phyloP scores from a whole-genome alignment of 2,329 filamentous ascomycete species.

The Botrytis squamosa region DNA sequence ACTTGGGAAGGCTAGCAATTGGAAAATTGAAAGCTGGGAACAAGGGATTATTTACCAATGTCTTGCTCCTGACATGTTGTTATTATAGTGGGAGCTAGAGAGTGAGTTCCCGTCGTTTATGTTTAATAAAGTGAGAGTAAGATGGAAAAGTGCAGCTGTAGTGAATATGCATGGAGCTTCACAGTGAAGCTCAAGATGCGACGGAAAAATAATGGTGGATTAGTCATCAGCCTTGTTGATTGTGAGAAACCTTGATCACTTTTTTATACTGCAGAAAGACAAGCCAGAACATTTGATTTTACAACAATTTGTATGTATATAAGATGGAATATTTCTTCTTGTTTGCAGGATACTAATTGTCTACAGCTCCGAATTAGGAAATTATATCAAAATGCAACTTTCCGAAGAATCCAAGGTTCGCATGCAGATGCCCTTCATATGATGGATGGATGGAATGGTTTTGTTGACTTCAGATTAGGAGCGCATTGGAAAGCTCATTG shows the following conservation, averaged over 20 bases:
- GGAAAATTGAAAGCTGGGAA: not conserved
- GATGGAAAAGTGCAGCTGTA: not conserved
- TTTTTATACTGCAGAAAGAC: slow-evolving; percentile 20
- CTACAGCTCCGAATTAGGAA: not conserved
- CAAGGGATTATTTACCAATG: slow-evolving; percentile 61
- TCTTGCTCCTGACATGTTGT: slow-evolving; percentile 48
- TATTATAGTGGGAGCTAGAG: not conserved
- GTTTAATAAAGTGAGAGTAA: not conserved
- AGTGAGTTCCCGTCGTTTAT: not conserved
- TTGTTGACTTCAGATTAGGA: slow-evolving; percentile 58
- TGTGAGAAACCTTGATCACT: slow-evolving; percentile 22
- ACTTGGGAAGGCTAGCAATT: not conserved
- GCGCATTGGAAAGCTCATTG: slow-evolving; percentile 95
- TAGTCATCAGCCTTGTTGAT: slow-evolving; percentile 18
- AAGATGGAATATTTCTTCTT: not conserved
- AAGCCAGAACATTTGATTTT: slow-evolving; percentile 8
- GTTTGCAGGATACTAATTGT: not conserved
- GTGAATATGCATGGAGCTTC: slow-evolving; percentile 8
- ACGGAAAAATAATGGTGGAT: slow-evolving; percentile 21
- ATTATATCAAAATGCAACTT: slow-evolving; percentile 48
- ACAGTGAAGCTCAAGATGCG: slow-evolving; percentile 23
- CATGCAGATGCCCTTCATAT: not conserved
- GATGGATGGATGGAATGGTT: not conserved
- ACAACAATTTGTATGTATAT: slow-evolving; percentile 17
- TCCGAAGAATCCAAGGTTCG: slow-evolving; percentile 96